phyloP scores from a whole-genome alignment of 805 yeast genomes.

The Kurtzmaniella cleridarum region DNA sequence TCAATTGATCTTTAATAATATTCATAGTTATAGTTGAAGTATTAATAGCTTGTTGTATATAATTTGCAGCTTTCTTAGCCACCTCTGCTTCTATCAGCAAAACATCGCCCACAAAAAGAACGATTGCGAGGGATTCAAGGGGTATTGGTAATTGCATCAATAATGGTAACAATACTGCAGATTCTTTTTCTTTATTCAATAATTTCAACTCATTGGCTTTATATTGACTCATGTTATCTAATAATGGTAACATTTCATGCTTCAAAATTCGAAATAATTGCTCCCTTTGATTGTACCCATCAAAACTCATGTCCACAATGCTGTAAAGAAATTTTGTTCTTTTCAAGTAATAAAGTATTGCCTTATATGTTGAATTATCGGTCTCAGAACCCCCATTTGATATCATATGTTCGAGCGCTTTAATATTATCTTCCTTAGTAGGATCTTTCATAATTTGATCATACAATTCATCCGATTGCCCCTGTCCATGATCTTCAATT shows the following conservation, averaged over 20 bases:
- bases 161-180: conserved; percentile 15
- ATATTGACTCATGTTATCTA: conserved; percentile 1
- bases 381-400: no score
- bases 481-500: no score
- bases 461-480: no score
- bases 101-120: neutral
- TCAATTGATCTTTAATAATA: neutral
- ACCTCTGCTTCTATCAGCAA: neutral
- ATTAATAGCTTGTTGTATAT: neutral
- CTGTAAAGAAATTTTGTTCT: no score
- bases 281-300: neutral
- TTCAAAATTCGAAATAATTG: neutral
- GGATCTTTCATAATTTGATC: conserved; percentile 1
- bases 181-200: conserved; percentile 22
- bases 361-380: no score
- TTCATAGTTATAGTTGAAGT: neutral
- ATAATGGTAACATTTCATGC: neutral
- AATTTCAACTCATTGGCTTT: neutral
- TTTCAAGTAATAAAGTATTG: no score
- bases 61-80: neutral
- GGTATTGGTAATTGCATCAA: conserved; percentile 13
- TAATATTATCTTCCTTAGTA: neutral
- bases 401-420: neutral
- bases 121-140: conserved; percentile 5
- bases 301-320: no score